phyloP scores from a whole-genome alignment of 1,284 basidiomycete species.

The Anthracocystis panici-leucophaei region DNA sequence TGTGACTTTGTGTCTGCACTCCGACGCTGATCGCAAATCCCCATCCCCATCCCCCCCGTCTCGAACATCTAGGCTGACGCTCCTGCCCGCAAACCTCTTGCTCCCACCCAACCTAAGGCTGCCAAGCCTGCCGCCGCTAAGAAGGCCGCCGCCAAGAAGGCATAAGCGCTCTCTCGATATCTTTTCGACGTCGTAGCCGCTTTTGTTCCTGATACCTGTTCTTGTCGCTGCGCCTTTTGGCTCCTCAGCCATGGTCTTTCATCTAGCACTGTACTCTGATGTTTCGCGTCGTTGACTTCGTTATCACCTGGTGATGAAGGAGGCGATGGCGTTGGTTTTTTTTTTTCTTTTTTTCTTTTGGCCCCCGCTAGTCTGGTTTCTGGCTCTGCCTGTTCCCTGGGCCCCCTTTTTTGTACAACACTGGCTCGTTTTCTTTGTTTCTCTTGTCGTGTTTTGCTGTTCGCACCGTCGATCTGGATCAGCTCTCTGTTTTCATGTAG shows the following conservation, averaged over 20 bases:
- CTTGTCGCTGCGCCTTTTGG: conserved; percentile 24
- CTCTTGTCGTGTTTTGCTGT: conserved; percentile 38
- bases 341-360: too few species aligned
- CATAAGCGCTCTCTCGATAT: conserved; percentile 28
- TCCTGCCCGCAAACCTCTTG: conserved; percentile 51
- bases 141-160: conserved; percentile 65
- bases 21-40: conserved; percentile 38
- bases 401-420: conserved; percentile 49
- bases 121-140: conserved; percentile 67
- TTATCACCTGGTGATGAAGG: not conserved
- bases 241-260: conserved; percentile 11
- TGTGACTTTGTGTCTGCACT: conserved; percentile 17
- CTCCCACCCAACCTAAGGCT: conserved; percentile 53
- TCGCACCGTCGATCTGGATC: conserved; percentile 15
- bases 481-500: not conserved
- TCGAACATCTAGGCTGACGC: conserved; percentile 51
- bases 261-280: conserved; percentile 35
- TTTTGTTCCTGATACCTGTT: conserved; percentile 41
- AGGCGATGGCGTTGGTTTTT: conserved; percentile 3
- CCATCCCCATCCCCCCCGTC: conserved; percentile 7
- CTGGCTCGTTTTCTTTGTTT: conserved; percentile 36
- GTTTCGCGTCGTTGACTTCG: conserved; percentile 11
- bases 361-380: conserved; percentile 30
- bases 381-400: conserved; percentile 12
- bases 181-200: conserved; percentile 16